Percentiles rank a stretch among this genome's conserved stretches.
These are phyloP conservation scores for Picea mariana DNA, from an alignment of 83 land plant genomes.

Conservation along the genomic window DNA sequence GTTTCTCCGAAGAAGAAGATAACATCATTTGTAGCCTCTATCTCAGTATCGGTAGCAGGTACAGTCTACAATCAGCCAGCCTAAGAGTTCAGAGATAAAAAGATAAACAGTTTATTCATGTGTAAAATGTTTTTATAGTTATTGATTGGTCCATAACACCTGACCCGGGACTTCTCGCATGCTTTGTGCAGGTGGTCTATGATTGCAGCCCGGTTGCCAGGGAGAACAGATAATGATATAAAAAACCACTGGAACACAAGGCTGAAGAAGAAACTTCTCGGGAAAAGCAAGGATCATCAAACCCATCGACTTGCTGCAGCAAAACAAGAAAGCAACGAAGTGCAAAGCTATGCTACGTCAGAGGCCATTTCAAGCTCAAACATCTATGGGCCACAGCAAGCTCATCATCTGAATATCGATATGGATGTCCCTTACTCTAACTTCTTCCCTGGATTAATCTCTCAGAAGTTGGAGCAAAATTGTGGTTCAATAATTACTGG, in stretches of 20 bases:
- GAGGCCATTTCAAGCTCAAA: slow-evolving; percentile 8
- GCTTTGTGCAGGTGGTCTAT: slow-evolving; percentile 58
- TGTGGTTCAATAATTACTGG: background rate
- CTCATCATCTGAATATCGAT: background rate
- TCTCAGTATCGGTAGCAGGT: slow-evolving; percentile 39
- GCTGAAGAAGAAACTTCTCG: slow-evolving; percentile 67
- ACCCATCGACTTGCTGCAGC: slow-evolving; percentile 13
- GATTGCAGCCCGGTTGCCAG: slow-evolving; percentile 72
- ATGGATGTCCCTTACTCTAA: background rate
- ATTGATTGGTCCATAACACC: too few species aligned
- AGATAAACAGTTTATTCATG: background rate
- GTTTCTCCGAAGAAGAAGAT: slow-evolving; percentile 36
- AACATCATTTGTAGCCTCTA: slow-evolving; percentile 33
- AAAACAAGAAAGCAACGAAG: slow-evolving; percentile 19
- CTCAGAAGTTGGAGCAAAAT: slow-evolving; percentile 5
- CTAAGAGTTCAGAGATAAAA: too few species aligned
- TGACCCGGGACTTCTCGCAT: background rate
- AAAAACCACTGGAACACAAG: slow-evolving; percentile 81
- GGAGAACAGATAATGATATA: slow-evolving; percentile 75
- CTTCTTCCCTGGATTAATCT: background rate
- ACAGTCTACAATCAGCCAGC: background rate
- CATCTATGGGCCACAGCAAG: background rate
- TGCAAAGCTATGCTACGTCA: slow-evolving; percentile 4
- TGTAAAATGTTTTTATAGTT: background rate
- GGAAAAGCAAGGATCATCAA: slow-evolving; percentile 42